These are phyloP conservation scores for Aeschynomene evenia DNA, from an alignment of 306 rosid genomes.

Conservation along the genomic window DNA sequence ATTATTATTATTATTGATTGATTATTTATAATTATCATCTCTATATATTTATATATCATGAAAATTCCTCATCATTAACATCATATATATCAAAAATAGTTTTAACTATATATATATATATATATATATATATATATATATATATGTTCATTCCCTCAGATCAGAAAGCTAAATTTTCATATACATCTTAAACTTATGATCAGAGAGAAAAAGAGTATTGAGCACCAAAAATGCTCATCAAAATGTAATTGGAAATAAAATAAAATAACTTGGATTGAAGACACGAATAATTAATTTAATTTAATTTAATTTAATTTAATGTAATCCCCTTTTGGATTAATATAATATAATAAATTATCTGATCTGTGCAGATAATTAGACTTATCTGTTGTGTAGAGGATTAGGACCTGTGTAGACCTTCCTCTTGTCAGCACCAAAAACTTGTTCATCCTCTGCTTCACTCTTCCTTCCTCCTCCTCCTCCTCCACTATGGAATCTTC, in stretches of 20 bases:
- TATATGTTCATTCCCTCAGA: slow-evolving; percentile 35
- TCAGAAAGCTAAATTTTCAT: slow-evolving; percentile 48
- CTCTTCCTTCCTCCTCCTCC: slow-evolving; percentile 24
- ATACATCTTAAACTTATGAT: slow-evolving; percentile 50
- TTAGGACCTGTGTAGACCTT: slow-evolving; percentile 88
- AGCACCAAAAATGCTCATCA: slow-evolving; percentile 42
- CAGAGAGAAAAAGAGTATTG: slow-evolving; percentile 33
- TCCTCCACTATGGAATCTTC: slow-evolving; percentile 31
- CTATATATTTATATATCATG: not conserved
- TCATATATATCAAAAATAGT: slow-evolving; percentile 30
- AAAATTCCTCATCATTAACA: slow-evolving; percentile 30
- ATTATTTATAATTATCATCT: not conserved
- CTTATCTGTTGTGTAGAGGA: slow-evolving; percentile 92
- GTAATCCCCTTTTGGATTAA: too few relatives aligned
- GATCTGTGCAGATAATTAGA: slow-evolving; percentile 21
- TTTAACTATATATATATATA: slow-evolving; percentile 34
- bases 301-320: too few relatives aligned
- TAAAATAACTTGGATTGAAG: not conserved
- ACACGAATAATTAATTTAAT: too few relatives aligned
- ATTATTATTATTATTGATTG: slow-evolving; percentile 30
- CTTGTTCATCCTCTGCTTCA: slow-evolving; percentile 35
- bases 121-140: too few relatives aligned
- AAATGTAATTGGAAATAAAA: slow-evolving; percentile 10
- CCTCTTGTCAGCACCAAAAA: slow-evolving; percentile 70
- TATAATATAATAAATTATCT: too few relatives aligned